Evolutionary conservation across 805 yeast genomes (phyloP), one percentile per base, ranked within the genome.

Genomic region (Saccharomycopsis fodiens): DNA sequence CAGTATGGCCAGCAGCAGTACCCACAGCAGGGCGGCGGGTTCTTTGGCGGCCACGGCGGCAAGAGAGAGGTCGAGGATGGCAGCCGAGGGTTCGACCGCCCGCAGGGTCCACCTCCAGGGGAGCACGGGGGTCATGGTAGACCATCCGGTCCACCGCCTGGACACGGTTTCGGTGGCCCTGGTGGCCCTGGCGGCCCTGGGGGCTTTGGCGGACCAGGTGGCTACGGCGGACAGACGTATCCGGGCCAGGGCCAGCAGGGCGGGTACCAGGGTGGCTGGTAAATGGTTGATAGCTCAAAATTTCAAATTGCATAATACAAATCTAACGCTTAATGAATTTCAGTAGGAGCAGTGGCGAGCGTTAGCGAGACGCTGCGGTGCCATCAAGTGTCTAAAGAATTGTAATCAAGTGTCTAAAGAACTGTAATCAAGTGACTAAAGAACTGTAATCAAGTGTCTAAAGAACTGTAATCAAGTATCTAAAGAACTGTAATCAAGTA

Each of bases 21-120:
- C 8, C n/a, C n/a, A n/a, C 29, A 25, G 10, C 29, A 25, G 15
- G 10, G 8, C 20, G 36, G 36, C 8, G 20, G 17, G 15, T 32
- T 17, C 36, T 32, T 32, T 19, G 20, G 36, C 10, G n/a, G 25
- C 8, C 10, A 12, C 25, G 31, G 30, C 10, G 30, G 42, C 10
- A 16, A 25, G 16, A 30, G 7, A 12, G 30, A 13, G 20, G 31
- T 13, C 10, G 15, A 10, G 7, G 30, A 10, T 10, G 42, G 42
- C 13, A 21, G n/a, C 29, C 4, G 32, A 22, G 42, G 42, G 4
- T 15, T n/a, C 35, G 23, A 15, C 30, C 35, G 30, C 34, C 40
- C 40, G 10, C n/a, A 5, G 6, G 40, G 40, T n/a, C 36, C 36
- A 32, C 36, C 36, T 7, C 36, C 36, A 32, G 36, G 20, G 15